Evolutionary conservation across 352 stramenopile species (phyloP), one percentile per base, ranked within the genome.

Genomic region (Globisporangium carolinianum): DNA sequence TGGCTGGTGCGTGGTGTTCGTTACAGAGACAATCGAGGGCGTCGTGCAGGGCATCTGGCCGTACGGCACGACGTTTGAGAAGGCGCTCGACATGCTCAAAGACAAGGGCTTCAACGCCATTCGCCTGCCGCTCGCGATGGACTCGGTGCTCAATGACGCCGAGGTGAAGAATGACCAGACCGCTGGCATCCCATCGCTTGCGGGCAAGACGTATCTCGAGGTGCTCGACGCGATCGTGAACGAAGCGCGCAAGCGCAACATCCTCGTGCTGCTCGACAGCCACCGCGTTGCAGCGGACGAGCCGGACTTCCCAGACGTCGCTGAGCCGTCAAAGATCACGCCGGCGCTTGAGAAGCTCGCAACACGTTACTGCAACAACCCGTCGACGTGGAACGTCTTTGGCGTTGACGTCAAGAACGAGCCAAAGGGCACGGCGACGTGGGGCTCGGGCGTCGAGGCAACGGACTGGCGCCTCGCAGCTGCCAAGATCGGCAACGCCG

Each of bases 381-480:
- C 74, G 0, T 58, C 68, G 11, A 69, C 74, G 5, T 91, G 81
- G 81, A 91, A 91, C 51, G 79, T 91, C 3, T 65, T 91, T 39
- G 81, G 75, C 42, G 69, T 89, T 38, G 79, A 91, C 53, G 73
- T 91, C 61, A 91, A 91, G 63, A 91, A 89, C 66, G 79, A 91
- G 49, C 81, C 81, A 2, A 85, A 87, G 51, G 79, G 79, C 4
- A 83, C 69, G 37, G 75, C 81, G 1, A 79, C 78, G 41, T 91
- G 81, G 81, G 81, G 76, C 5, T 73, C 69, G 59, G 78, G 75
- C 47, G 67, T 86, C 47, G 56, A 64, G 52, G 58, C 67, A 50
- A 89, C 78, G n/a, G 81, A 91, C 68, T 91, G 78, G 79, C 66
- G 72, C 37, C 53, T 88, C 18, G 71, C 76, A 38, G 78, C 81